Conservation (phyloP, 805 yeast genomes). For the Cyberlindnera meyerae region DNA sequence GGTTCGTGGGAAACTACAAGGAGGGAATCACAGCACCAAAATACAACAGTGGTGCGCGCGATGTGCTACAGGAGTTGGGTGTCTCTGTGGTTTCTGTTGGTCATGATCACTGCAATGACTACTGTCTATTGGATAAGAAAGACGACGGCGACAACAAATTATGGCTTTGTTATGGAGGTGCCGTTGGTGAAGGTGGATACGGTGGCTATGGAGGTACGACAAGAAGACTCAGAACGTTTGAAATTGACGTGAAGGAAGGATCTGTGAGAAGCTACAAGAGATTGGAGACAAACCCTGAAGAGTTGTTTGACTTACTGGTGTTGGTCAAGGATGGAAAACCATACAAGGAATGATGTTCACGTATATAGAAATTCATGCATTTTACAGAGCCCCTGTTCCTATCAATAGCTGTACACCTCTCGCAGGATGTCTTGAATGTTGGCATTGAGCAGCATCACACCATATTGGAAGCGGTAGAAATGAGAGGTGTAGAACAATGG, state of each 20-base stretch:
- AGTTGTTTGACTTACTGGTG: slow-evolving; percentile 37
- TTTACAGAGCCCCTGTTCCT: too few relatives aligned
- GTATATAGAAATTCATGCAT: too few relatives aligned
- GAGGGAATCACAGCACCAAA: slow-evolving; percentile 81
- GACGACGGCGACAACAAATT: slow-evolving; percentile 28
- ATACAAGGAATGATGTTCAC: slow-evolving; percentile 4
- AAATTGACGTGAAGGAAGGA: slow-evolving; percentile 47
- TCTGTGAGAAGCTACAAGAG: slow-evolving; percentile 65
- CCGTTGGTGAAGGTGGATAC: slow-evolving; percentile 91
- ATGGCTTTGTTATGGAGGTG: slow-evolving; percentile 96
- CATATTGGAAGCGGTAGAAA: slow-evolving; percentile 35
- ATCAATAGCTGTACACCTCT: slow-evolving; percentile 15
- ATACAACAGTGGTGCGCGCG: slow-evolving; percentile 62
- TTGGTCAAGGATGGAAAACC: slow-evolving; percentile 28
- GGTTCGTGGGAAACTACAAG: slow-evolving; percentile 54
- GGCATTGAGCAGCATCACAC: slow-evolving; percentile 31
- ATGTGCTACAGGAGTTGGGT: slow-evolving; percentile 55
- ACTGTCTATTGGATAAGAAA: slow-evolving; percentile 60
- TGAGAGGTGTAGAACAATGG: slow-evolving; percentile 38
- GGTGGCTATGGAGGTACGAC: slow-evolving; percentile 87
- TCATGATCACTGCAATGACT: slow-evolving; percentile 95
- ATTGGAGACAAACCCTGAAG: slow-evolving; percentile 49
- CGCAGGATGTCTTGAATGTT: slow-evolving; percentile 32
- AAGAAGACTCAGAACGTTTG: slow-evolving; percentile 73
- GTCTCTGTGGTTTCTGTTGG: slow-evolving; percentile 79